These are phyloP conservation scores for Suillus tomentosus DNA, from an alignment of 768 basidiomycete genomes.

Conservation along the genomic window DNA sequence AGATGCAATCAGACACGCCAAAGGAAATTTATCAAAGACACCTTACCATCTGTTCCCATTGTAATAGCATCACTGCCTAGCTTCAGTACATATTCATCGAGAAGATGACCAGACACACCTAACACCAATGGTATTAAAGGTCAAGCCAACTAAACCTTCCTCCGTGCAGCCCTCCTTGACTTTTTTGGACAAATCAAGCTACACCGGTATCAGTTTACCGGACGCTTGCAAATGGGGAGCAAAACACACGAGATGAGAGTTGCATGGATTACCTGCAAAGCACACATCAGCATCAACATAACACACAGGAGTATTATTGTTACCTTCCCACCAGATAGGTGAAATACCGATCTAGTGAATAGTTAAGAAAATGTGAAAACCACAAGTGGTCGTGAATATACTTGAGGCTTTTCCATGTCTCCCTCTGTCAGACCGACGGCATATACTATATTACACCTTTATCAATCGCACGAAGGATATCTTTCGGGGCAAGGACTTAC, in stretches of 20 bases:
- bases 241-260: slow-evolving; percentile 67
- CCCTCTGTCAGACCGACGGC: slow-evolving; percentile 75
- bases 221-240: not conserved
- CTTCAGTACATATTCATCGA: slow-evolving; percentile 6
- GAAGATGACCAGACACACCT: slow-evolving; percentile 47
- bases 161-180: slow-evolving; percentile 83
- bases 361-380: slow-evolving; percentile 12
- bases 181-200: slow-evolving; percentile 79
- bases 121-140: slow-evolving; percentile 85
- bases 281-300: not conserved
- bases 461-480: not conserved
- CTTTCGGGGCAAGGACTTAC: slow-evolving; percentile 44
- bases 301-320: slow-evolving; percentile 24
- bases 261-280: slow-evolving; percentile 77
- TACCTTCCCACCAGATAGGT: slow-evolving; percentile 92
- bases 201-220: slow-evolving; percentile 9
- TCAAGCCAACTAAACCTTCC: slow-evolving; percentile 79
- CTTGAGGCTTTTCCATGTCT: slow-evolving; percentile 87
- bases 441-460: slow-evolving; percentile 48
- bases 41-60: slow-evolving; percentile 82
- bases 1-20: slow-evolving; percentile 5
- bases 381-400: slow-evolving; percentile 26
- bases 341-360: slow-evolving; percentile 76
- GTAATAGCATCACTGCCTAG: slow-evolving; percentile 76
- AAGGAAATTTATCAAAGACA: not conserved